Evolutionary conservation across 2,329 filamentous ascomycete genomes (phyloP).

Genomic region (Ophiocordyceps sinensis): DNA sequence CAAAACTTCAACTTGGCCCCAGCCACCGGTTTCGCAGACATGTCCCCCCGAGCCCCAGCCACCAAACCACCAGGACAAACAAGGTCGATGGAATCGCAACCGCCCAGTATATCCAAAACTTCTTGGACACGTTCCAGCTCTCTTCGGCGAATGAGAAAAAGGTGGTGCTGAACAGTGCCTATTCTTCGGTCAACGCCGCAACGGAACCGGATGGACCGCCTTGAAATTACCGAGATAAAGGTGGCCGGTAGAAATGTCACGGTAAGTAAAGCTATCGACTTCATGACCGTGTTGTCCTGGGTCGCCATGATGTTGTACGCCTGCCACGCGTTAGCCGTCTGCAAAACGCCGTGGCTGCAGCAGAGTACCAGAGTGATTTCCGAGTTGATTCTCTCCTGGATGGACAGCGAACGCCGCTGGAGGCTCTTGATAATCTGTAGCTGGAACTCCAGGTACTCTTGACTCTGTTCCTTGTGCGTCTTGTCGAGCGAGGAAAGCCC

Average conservation of each 20-base stretch:
- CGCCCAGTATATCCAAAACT: slow-evolving; percentile 1
- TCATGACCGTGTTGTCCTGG: neutral
- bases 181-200: neutral
- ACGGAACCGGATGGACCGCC: too few relatives aligned
- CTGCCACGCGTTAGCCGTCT: neutral
- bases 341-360: neutral
- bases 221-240: neutral
- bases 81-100: neutral
- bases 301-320: neutral
- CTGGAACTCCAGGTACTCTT: neutral
- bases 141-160: slow-evolving; percentile 1
- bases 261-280: neutral
- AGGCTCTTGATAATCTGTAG: neutral
- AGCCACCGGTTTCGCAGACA: neutral
- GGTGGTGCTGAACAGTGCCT: slow-evolving; percentile 1
- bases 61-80: neutral
- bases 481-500: neutral
- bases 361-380: neutral
- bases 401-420: neutral
- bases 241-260: neutral
- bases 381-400: neutral
- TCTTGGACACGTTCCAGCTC: neutral
- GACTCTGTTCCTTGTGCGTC: neutral
- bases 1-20: too few relatives aligned
- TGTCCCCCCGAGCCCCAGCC: neutral